Evolutionary conservation across 2,329 filamentous ascomycete species (phyloP).

Genomic region (Pseudopyricularia javanii): DNA sequence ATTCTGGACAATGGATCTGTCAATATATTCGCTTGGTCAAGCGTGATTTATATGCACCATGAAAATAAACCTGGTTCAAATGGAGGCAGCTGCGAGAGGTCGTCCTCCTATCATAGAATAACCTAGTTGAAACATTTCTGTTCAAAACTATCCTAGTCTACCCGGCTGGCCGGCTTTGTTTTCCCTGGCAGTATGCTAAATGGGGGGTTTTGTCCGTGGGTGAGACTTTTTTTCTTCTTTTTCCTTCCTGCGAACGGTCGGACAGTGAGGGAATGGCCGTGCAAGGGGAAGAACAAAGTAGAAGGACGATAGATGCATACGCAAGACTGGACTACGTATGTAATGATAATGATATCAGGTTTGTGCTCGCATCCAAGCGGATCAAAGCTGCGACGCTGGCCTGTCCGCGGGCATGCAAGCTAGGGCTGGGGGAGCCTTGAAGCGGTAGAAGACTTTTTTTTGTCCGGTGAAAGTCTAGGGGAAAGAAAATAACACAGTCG

Average conservation of each 20-base stretch:
- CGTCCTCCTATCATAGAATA: no score
- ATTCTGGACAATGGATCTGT: no score
- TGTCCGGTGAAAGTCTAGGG: no score
- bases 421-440: background rate
- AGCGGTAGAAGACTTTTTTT: background rate
- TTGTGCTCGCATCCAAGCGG: background rate
- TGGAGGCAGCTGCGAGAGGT: no score
- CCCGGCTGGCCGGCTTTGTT: no score
- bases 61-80: no score
- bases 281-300: background rate
- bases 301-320: no score
- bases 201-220: background rate
- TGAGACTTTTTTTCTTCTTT: background rate
- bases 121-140: no score
- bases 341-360: background rate
- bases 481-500: no score
- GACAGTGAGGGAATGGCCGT: background rate
- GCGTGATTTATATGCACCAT: no score
- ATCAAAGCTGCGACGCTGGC: background rate
- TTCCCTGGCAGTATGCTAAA: background rate
- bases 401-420: background rate
- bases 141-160: no score
- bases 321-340: background rate
- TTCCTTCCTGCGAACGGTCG: background rate
- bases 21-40: no score